Evolutionary conservation across 2,329 filamentous ascomycete species (phyloP).

Genomic region (Trichoderma endophyticum): DNA sequence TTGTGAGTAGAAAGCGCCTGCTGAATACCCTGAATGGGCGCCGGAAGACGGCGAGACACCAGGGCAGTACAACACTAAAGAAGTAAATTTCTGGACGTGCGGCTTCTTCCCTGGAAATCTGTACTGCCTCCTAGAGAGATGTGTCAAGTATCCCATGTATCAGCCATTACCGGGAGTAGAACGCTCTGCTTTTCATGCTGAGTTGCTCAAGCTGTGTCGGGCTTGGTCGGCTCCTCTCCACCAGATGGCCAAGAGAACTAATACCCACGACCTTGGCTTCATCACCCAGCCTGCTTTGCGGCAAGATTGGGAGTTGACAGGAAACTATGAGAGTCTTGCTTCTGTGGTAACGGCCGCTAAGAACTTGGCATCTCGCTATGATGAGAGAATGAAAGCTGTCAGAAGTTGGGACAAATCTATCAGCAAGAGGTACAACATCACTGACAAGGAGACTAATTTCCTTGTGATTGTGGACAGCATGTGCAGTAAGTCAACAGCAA

Average conservation of each 20-base stretch:
- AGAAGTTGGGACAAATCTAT: conserved; percentile 46
- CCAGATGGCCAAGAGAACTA: conserved; percentile 39
- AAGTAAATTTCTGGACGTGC: conserved; percentile 39
- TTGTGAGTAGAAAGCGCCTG: neutral
- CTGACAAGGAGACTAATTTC: conserved; percentile 31
- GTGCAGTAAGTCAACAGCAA: conserved; percentile 27
- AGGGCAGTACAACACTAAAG: conserved; percentile 24
- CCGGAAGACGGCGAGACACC: conserved; percentile 22
- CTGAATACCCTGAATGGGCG: conserved; percentile 24
- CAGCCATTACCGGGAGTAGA: neutral
- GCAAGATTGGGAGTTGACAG: conserved; percentile 46
- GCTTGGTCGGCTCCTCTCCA: conserved; percentile 37
- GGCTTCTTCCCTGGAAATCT: conserved; percentile 41
- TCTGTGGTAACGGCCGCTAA: conserved; percentile 43
- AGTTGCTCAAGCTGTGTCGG: conserved; percentile 26
- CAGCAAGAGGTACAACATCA: conserved; percentile 28
- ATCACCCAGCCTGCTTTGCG: conserved; percentile 48
- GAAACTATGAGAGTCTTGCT: conserved; percentile 36
- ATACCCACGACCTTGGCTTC: conserved; percentile 55
- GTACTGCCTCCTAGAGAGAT: conserved; percentile 36
- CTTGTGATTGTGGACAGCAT: conserved; percentile 43
- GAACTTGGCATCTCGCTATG: conserved; percentile 42
- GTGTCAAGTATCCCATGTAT: conserved; percentile 28
- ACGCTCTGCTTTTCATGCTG: conserved; percentile 13
- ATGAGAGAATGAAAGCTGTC: conserved; percentile 41